phyloP scores from a whole-genome alignment of 495 filamentous ascomycete genomes.

The Talaromyces ruber region DNA sequence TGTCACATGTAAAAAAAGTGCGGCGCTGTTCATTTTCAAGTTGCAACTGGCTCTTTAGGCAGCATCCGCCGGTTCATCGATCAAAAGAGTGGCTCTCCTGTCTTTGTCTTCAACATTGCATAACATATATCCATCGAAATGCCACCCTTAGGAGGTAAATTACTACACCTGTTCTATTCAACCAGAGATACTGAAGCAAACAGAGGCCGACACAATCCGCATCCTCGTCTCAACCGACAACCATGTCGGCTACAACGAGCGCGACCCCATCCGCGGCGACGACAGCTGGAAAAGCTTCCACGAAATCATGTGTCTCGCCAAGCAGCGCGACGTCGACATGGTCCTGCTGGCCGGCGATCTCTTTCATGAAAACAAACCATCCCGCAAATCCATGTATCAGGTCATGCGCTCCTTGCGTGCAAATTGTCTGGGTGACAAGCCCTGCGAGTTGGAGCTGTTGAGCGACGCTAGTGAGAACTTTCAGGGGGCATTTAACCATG shows the following conservation, averaged over 20 bases:
- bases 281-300: conserved; percentile 97
- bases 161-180: not conserved
- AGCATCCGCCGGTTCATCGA: not conserved
- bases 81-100: not conserved
- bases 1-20: not conserved
- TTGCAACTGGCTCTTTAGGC: not conserved
- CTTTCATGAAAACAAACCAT: conserved; percentile 98
- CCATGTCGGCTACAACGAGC: conserved; percentile 94
- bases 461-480: conserved; percentile 89
- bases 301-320: conserved; percentile 88
- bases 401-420: conserved; percentile 89
- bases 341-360: conserved; percentile 88
- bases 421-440: conserved; percentile 91
- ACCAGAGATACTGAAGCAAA: not conserved
- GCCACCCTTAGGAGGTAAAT: conserved; percentile 3
- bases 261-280: conserved; percentile 85
- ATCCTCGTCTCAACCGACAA: conserved; percentile 92
- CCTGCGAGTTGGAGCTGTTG: conserved; percentile 90
- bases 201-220: conserved; percentile 84
- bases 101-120: not conserved
- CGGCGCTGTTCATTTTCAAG: not conserved
- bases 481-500: conserved; percentile 74
- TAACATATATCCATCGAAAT: conserved; percentile 2
- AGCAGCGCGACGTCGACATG: conserved; percentile 89
- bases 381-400: conserved; percentile 92